phyloP scores from a whole-genome alignment of 352 stramenopile species.

The Blastocystis sp. region DNA sequence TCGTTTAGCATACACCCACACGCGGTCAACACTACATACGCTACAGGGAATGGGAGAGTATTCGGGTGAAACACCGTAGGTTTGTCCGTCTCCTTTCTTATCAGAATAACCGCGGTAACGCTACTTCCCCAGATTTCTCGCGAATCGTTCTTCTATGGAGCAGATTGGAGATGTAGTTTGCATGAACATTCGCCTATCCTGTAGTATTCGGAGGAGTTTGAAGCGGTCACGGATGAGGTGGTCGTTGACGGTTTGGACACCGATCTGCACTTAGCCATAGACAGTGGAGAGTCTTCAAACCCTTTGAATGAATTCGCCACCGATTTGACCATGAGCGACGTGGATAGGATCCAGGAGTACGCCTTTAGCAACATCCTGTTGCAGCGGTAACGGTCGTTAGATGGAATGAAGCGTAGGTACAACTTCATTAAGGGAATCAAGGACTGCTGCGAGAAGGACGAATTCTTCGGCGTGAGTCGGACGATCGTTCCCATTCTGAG shows the following conservation, averaged over 20 bases:
- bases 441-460: constrained; percentile 42
- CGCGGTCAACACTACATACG: not conserved
- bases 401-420: not conserved
- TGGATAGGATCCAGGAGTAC: constrained; percentile 43
- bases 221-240: constrained; percentile 62
- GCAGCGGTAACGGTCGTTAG: not conserved
- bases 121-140: not conserved
- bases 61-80: not conserved
- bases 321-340: constrained; percentile 20
- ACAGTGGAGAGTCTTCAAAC: constrained; percentile 20
- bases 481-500: constrained; percentile 51
- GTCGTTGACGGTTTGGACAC: constrained; percentile 20
- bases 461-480: constrained; percentile 20
- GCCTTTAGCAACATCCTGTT: constrained; percentile 10
- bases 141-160: constrained; percentile 9
- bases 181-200: not conserved
- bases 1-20: not conserved
- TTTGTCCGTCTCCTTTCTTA: not conserved
- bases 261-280: not conserved
- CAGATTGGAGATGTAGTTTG: constrained; percentile 43
- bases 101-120: not conserved
- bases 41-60: not conserved
- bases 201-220: constrained; percentile 70
- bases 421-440: constrained; percentile 50
- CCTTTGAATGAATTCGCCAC: constrained; percentile 69